Evolutionary conservation across 768 basidiomycete genomes (phyloP).

Genomic region (Phlegmacium glaucopus): DNA sequence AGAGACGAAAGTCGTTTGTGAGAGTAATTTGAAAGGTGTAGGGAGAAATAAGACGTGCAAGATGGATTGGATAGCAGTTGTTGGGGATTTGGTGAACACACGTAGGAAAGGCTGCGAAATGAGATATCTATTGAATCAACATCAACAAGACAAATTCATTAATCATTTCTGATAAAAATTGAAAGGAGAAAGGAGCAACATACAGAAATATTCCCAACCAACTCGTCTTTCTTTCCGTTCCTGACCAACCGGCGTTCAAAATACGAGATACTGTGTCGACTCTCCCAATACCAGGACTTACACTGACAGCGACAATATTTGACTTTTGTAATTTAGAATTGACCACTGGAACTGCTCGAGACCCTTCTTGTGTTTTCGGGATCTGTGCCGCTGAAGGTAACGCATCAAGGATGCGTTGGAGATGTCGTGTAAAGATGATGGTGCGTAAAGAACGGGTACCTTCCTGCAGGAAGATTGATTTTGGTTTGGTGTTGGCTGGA

Average conservation of each 20-base stretch:
- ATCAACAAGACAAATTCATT: background rate
- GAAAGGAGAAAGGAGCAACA: conserved; percentile 20
- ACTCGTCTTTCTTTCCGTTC: conserved; percentile 29
- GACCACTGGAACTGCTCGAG: conserved; percentile 34
- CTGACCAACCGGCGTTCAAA: conserved; percentile 44
- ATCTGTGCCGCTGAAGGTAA: conserved; percentile 59
- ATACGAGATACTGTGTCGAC: conserved; percentile 62
- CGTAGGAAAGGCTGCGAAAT: conserved; percentile 63
- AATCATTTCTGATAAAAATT: conserved; percentile 13
- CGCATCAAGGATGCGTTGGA: conserved; percentile 83
- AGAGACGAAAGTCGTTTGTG: conserved; percentile 17
- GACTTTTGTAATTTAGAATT: conserved; percentile 45
- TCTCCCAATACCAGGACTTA: conserved; percentile 75
- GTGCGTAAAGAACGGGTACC: conserved; percentile 64
- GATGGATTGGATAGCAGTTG: conserved; percentile 66
- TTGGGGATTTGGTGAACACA: conserved; percentile 66
- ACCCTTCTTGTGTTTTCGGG: conserved; percentile 37
- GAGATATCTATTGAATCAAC: conserved; percentile 48
- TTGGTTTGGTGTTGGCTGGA: conserved; percentile 2
- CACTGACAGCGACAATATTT: conserved; percentile 72
- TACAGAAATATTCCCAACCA: conserved; percentile 48
- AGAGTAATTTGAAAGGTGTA: conserved; percentile 64
- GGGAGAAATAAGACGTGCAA: conserved; percentile 81
- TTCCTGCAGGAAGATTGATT: conserved; percentile 51
- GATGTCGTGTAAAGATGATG: conserved; percentile 65